Conservation (phyloP, 75 land plant species). For the Selaginella tamariscina region DNA sequence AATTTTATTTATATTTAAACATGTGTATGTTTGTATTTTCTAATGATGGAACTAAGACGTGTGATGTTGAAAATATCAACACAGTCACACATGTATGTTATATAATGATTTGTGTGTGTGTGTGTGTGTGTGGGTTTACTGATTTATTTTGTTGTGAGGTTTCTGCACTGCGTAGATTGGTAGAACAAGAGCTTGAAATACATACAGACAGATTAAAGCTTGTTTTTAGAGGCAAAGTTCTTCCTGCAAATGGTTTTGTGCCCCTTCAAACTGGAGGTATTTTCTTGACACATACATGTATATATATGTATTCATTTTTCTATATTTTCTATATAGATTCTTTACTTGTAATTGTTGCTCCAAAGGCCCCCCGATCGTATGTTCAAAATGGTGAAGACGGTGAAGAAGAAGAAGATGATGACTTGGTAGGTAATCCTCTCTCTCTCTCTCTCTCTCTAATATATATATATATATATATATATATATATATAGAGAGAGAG, state of each 20-base stretch:
- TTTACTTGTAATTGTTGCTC: conserved; percentile 56
- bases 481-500: too few species aligned
- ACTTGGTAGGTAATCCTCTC: conserved; percentile 27
- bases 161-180: conserved; percentile 9
- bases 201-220: conserved; percentile 26
- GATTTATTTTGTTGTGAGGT: conserved; percentile 3
- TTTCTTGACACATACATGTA: neutral
- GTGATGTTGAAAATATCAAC: too few species aligned
- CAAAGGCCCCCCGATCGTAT: conserved; percentile 60
- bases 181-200: conserved; percentile 16
- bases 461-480: too few species aligned
- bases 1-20: too few species aligned
- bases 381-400: conserved; percentile 28
- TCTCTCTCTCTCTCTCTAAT: neutral
- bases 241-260: conserved; percentile 15
- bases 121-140: neutral
- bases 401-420: conserved; percentile 66
- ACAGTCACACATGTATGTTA: too few species aligned
- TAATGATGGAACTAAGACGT: too few species aligned
- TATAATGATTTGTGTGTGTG: too few species aligned
- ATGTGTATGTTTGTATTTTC: too few species aligned
- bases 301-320: neutral
- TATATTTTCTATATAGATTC: conserved; percentile 35
- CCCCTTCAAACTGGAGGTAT: conserved; percentile 23
- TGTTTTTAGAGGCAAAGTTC: conserved; percentile 20